A percentile compares a stretch with the other conserved stretches of the same genome.
Conservation (phyloP, 345 rosid genomes). For the Excoecaria agallocha region DNA sequence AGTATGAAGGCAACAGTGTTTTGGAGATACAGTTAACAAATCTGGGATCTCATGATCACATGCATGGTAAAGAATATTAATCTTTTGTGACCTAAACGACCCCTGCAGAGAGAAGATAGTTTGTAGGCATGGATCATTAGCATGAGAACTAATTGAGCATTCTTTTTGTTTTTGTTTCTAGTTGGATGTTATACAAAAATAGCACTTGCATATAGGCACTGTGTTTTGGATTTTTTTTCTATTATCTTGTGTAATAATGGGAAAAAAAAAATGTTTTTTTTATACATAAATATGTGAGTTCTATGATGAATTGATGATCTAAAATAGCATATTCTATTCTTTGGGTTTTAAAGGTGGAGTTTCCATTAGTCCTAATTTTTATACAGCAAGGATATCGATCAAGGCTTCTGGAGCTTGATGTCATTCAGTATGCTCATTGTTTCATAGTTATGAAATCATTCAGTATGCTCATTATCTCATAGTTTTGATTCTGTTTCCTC, state of each 20-base stretch:
- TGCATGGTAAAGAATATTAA: conserved; percentile 11
- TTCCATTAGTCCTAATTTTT: no score
- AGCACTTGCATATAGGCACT: conserved; percentile 27
- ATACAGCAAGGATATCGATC: no score
- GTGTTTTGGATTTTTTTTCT: conserved; percentile 17
- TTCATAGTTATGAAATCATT: no score
- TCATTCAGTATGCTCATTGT: no score
- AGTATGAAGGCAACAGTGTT: conserved; percentile 19
- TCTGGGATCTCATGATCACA: conserved; percentile 15
- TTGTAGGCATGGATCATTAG: conserved; percentile 23
- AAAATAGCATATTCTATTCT: no score
- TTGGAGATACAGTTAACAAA: conserved; percentile 14
- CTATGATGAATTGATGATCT: not conserved
- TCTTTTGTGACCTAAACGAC: conserved; percentile 17
- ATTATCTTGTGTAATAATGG: conserved; percentile 25
- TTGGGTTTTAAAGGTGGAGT: no score
- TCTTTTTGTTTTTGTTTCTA: conserved; percentile 30
- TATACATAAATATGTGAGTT: not conserved
- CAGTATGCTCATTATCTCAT: not conserved
- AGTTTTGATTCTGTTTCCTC: not conserved
- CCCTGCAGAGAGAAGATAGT: conserved; percentile 20
- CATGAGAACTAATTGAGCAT: conserved; percentile 37
- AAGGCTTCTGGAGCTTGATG: no score
- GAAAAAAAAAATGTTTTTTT: conserved; percentile 9
- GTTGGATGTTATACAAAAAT: conserved; percentile 24